A percentile compares a stretch with the other conserved stretches of the same genome.
These are phyloP conservation scores for Colletotrichum tofieldiae DNA, from an alignment of 2,329 filamentous ascomycete genomes.

Conservation along the genomic window DNA sequence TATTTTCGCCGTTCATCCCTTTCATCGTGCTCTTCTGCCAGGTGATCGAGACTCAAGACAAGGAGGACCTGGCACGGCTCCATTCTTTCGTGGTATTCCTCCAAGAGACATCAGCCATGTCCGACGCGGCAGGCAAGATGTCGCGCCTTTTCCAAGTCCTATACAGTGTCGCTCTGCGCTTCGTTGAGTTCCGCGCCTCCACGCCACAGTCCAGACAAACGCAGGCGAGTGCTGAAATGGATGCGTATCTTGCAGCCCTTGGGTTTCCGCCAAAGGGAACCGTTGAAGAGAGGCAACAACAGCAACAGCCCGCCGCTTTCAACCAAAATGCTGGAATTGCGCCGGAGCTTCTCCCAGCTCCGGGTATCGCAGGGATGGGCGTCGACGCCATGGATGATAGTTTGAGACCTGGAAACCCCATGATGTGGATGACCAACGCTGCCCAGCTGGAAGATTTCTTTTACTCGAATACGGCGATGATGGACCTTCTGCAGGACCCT, in stretches of 20 bases:
- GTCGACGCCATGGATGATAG: constrained; percentile 14
- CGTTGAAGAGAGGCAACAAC: not conserved
- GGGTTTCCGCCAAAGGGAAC: constrained; percentile 55
- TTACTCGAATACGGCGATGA: constrained; percentile 57
- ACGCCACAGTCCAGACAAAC: constrained; percentile 51
- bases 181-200: constrained; percentile 67
- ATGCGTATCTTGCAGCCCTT: constrained; percentile 67
- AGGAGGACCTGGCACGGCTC: constrained; percentile 63
- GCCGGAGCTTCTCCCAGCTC: not conserved
- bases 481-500: constrained; percentile 53
- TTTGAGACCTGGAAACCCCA: constrained; percentile 44
- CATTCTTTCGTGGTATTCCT: constrained; percentile 67
- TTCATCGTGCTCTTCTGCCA: constrained; percentile 70
- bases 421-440: constrained; percentile 57
- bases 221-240: constrained; percentile 58
- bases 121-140: constrained; percentile 67
- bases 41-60: constrained; percentile 62
- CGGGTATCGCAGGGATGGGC: not conserved
- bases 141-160: constrained; percentile 73
- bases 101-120: constrained; percentile 61
- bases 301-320: constrained; percentile 20
- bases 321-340: constrained; percentile 22
- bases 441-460: constrained; percentile 57
- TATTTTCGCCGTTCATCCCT: constrained; percentile 69
- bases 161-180: constrained; percentile 70